Evolutionary conservation across 768 basidiomycete genomes (phyloP).

Genomic region (Sutorius australiensis): DNA sequence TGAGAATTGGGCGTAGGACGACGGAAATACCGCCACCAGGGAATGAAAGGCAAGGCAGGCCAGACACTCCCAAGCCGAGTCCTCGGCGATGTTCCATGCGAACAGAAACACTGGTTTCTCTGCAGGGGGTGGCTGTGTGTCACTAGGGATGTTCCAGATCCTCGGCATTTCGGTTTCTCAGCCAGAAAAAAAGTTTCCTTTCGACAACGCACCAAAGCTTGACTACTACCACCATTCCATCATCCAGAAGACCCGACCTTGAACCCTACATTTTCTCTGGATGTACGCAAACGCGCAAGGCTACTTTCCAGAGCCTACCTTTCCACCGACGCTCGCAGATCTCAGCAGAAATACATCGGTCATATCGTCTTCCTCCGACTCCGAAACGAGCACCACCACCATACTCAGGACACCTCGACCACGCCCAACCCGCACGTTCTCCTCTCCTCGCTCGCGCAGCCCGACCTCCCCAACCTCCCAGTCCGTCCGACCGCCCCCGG

Average conservation of each 20-base stretch:
- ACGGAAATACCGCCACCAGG: background rate
- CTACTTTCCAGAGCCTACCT: constrained; percentile 10
- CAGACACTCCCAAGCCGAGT: background rate
- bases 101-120: background rate
- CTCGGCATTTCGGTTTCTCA: constrained; percentile 11
- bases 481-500: constrained; percentile 42
- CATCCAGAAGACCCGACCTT: too few relatives aligned
- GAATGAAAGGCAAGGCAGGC: background rate
- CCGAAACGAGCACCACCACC: constrained; percentile 41
- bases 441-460: constrained; percentile 58
- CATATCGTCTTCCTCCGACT: constrained; percentile 63
- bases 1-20: background rate
- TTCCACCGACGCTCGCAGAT: constrained; percentile 49
- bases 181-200: constrained; percentile 8
- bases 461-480: constrained; percentile 40
- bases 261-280: too few relatives aligned
- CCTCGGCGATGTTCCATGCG: constrained; percentile 1
- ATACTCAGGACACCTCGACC: constrained; percentile 42
- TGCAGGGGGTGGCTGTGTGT: constrained; percentile 25
- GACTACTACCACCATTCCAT: too few relatives aligned
- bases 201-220: background rate
- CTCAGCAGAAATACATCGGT: constrained; percentile 75
- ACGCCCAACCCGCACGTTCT: constrained; percentile 59
- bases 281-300: background rate
- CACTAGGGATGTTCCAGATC: constrained; percentile 16